phyloP scores from a whole-genome alignment of 2,329 filamentous ascomycete species.

The Zymoseptoria brevis region DNA sequence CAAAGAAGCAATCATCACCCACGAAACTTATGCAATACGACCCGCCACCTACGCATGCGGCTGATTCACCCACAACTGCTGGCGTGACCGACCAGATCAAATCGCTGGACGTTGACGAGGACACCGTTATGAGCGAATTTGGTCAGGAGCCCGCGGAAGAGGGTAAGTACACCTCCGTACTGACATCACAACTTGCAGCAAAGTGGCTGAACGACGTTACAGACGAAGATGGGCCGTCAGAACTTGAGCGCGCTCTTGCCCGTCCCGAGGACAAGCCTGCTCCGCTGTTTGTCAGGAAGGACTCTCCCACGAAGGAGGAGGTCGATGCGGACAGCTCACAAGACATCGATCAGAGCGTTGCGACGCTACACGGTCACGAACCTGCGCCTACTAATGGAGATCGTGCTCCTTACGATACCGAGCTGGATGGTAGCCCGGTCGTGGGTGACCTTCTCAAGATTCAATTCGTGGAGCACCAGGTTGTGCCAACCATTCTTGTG shows the following conservation, averaged over 20 bases:
- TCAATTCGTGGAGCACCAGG: slow-evolving; percentile 88
- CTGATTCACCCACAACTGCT: slow-evolving; percentile 44
- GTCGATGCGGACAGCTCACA: neutral
- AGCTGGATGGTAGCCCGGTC: slow-evolving; percentile 60
- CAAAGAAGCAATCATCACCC: slow-evolving; percentile 20
- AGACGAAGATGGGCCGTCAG: slow-evolving; percentile 26
- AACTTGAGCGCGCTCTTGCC: slow-evolving; percentile 26
- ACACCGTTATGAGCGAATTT: slow-evolving; percentile 43
- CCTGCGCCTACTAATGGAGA: slow-evolving; percentile 17
- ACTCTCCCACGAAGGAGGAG: slow-evolving; percentile 9
- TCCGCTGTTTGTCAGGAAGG: slow-evolving; percentile 52
- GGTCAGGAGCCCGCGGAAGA: slow-evolving; percentile 23
- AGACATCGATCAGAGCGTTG: slow-evolving; percentile 18
- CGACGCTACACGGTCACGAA: slow-evolving; percentile 25
- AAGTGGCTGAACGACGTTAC: slow-evolving; percentile 24
- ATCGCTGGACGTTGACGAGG: slow-evolving; percentile 52
- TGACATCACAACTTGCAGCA: slow-evolving; percentile 34
- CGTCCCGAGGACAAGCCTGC: slow-evolving; percentile 61
- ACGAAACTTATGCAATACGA: slow-evolving; percentile 20
- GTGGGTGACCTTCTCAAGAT: slow-evolving; percentile 94
- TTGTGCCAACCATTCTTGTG: slow-evolving; percentile 92
- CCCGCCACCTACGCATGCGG: slow-evolving; percentile 26
- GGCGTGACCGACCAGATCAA: slow-evolving; percentile 49
- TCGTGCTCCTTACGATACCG: slow-evolving; percentile 45
- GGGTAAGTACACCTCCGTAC: slow-evolving; percentile 32